These are phyloP conservation scores for Lasiodiplodia gonubiensis DNA, from an alignment of 2,329 filamentous ascomycete genomes.

Conservation along the genomic window DNA sequence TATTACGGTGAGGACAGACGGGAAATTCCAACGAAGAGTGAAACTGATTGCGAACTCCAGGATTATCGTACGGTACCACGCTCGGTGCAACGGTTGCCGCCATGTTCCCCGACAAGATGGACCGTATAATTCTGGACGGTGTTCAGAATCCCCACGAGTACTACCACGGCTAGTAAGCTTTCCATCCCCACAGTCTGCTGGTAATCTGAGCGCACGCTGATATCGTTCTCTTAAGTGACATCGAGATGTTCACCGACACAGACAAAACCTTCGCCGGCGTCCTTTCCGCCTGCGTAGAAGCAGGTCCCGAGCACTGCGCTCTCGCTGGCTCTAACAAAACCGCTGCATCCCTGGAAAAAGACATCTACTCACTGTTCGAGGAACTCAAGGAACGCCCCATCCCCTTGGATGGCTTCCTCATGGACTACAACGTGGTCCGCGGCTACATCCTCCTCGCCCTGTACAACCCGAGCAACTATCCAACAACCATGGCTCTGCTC, in stretches of 20 bases:
- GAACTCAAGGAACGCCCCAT: constrained; percentile 49
- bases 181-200: neutral
- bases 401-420: constrained; percentile 35
- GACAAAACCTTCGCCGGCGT: constrained; percentile 52
- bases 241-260: constrained; percentile 40
- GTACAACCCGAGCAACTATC: neutral
- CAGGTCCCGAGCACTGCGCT: constrained; percentile 48
- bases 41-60: constrained; percentile 40
- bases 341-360: constrained; percentile 42
- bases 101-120: constrained; percentile 47
- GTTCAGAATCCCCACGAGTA: constrained; percentile 55
- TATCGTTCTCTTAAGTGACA: neutral
- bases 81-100: constrained; percentile 45
- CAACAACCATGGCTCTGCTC: neutral
- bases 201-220: neutral
- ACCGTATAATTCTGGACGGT: constrained; percentile 50
- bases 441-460: neutral
- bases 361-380: constrained; percentile 41
- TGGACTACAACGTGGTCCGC: constrained; percentile 49
- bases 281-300: constrained; percentile 51
- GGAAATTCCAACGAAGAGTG: neutral
- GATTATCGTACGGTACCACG: constrained; percentile 56
- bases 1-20: constrained; percentile 38
- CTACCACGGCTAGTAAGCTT: constrained; percentile 44
- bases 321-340: constrained; percentile 41